Percentiles rank a stretch among this genome's conserved stretches.
Conservation (phyloP, 108 stramenopile genomes). For the Fistulifera pelliculosa region DNA sequence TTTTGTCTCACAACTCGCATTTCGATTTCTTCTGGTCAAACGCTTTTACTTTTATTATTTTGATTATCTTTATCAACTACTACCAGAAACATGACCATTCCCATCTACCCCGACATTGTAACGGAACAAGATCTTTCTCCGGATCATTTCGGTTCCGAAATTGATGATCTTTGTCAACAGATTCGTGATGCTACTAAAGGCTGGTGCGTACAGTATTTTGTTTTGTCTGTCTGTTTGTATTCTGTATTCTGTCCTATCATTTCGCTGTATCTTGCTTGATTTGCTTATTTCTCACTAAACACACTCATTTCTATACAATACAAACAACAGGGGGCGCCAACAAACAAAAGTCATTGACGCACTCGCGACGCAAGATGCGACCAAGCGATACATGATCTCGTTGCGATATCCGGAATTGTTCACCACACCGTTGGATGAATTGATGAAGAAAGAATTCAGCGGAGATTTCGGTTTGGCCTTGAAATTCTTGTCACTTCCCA, state of each 20-base stretch:
- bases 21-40: too few relatives aligned
- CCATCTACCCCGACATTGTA: slow-evolving; percentile 30
- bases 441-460: slow-evolving; percentile 55
- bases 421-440: slow-evolving; percentile 25
- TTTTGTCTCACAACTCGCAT: too few relatives aligned
- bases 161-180: slow-evolving; percentile 27
- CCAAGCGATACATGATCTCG: slow-evolving; percentile 34
- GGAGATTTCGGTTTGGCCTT: slow-evolving; percentile 48
- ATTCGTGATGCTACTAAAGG: slow-evolving; percentile 31
- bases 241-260: too few relatives aligned
- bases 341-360: slow-evolving; percentile 26
- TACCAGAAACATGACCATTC: slow-evolving; percentile 29
- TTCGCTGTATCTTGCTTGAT: too few relatives aligned
- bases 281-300: too few relatives aligned
- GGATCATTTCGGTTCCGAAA: slow-evolving; percentile 30
- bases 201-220: not conserved
- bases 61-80: too few relatives aligned
- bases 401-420: slow-evolving; percentile 50
- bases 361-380: slow-evolving; percentile 27
- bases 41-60: too few relatives aligned
- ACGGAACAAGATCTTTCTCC: slow-evolving; percentile 29
- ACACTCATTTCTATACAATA: too few relatives aligned
- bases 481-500: slow-evolving; percentile 35
- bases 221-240: too few relatives aligned
- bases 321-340: slow-evolving; percentile 35